Conservation (phyloP, 2,329 filamentous ascomycete genomes). For the Fusarium sambucinum region DNA sequence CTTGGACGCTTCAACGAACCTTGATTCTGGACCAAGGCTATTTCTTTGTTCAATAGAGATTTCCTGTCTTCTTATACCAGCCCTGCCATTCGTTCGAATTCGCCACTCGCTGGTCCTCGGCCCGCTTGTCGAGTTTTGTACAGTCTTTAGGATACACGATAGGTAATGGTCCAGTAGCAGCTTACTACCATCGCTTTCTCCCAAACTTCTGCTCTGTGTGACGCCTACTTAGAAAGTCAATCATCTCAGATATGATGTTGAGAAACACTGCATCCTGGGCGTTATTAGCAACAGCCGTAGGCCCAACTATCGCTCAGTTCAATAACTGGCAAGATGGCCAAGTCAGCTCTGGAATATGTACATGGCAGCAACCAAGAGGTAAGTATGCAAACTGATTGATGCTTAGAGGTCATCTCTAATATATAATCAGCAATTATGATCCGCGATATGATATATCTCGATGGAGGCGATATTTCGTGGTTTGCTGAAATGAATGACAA, state of each 20-base stretch:
- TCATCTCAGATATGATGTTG: conserved; percentile 38
- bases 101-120: conserved; percentile 13
- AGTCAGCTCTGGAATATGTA: conserved; percentile 70
- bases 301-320: conserved; percentile 54
- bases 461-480: conserved; percentile 72
- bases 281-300: conserved; percentile 33
- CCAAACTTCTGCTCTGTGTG: conserved; percentile 23
- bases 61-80: conserved; percentile 23
- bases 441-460: conserved; percentile 73
- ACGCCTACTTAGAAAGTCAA: conserved; percentile 13
- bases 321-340: conserved; percentile 64
- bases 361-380: conserved; percentile 65
- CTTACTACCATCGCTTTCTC: conserved; percentile 31
- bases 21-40: conserved; percentile 16
- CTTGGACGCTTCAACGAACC: conserved; percentile 12
- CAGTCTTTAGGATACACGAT: conserved; percentile 14
- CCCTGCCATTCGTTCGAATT: conserved; percentile 3
- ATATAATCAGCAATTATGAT: conserved; percentile 64
- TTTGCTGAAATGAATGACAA: conserved; percentile 62
- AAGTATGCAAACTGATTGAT: conserved; percentile 14
- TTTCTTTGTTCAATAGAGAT: conserved; percentile 25
- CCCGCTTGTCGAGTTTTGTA: conserved; percentile 7
- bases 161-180: conserved; percentile 43
- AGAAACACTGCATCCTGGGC: conserved; percentile 24
- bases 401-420: conserved; percentile 36